Percentiles rank a stretch among this genome's conserved stretches.
phyloP scores from a whole-genome alignment of 2,329 filamentous ascomycete species.

The Xylariaceae sp. region DNA sequence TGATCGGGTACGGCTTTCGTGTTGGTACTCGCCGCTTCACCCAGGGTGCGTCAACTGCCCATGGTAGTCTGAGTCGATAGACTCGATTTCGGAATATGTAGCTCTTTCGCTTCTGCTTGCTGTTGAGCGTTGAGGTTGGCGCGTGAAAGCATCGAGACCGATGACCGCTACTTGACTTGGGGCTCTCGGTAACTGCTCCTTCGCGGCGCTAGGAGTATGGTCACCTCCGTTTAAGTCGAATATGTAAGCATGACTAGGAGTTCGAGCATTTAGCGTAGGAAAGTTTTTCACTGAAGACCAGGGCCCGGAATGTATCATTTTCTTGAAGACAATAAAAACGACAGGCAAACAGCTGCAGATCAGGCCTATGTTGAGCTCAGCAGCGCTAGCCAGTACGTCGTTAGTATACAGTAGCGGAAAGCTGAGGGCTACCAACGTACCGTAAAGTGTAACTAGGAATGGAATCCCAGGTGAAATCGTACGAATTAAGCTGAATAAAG shows the following conservation, averaged over 20 bases:
- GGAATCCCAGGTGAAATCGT: constrained; percentile 31
- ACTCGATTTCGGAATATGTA: constrained; percentile 14
- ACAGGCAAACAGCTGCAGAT: constrained; percentile 28
- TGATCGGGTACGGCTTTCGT: no score
- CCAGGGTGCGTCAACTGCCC: constrained; percentile 1
- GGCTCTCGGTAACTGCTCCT: neutral
- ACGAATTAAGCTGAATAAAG: constrained; percentile 24
- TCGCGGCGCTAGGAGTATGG: neutral
- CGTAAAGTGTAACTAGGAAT: constrained; percentile 27
- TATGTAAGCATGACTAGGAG: constrained; percentile 23
- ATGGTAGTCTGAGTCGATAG: constrained; percentile 13
- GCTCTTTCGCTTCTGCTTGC: neutral
- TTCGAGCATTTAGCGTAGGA: constrained; percentile 7
- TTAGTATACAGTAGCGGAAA: constrained; percentile 1
- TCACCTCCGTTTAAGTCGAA: constrained; percentile 5
- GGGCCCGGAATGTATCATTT: neutral
- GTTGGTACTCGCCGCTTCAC: constrained; percentile 8
- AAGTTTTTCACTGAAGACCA: neutral
- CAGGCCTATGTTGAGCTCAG: constrained; percentile 28
- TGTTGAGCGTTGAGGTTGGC: neutral
- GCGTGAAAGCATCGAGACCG: neutral
- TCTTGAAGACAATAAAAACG: constrained; percentile 23
- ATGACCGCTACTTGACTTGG: neutral
- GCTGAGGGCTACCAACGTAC: constrained; percentile 1
- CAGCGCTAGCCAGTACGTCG: constrained; percentile 7